Conservation (phyloP, 2,329 filamentous ascomycete genomes). For the Diaporthe amygdali region DNA sequence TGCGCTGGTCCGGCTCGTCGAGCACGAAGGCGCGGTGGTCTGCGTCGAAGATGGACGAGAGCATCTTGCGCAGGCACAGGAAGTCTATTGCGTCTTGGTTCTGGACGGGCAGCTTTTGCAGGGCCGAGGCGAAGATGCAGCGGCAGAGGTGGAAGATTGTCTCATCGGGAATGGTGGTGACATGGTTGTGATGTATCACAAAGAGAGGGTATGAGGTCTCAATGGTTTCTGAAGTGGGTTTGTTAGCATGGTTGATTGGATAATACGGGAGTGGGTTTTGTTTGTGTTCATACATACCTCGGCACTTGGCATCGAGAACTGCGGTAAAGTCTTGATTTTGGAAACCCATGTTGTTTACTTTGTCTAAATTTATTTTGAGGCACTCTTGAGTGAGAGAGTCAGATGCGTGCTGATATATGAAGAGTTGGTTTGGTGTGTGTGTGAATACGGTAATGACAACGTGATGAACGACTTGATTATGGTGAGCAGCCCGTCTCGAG, state of each 20-base stretch:
- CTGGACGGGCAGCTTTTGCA: constrained; percentile 31
- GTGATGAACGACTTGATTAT: not conserved
- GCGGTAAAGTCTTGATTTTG: not conserved
- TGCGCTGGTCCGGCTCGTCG: constrained; percentile 30
- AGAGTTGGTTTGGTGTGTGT: not conserved
- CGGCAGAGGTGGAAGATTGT: constrained; percentile 33
- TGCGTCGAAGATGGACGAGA: constrained; percentile 40
- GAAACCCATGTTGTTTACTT: constrained; percentile 8
- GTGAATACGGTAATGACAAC: not conserved
- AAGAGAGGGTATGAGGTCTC: constrained; percentile 35
- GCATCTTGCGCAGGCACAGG: constrained; percentile 31
- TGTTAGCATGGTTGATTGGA: not conserved
- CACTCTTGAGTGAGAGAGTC: not conserved
- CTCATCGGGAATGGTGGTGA: constrained; percentile 33
- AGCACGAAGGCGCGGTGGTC: constrained; percentile 38
- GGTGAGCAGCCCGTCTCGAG: not conserved
- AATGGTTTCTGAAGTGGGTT: constrained; percentile 33
- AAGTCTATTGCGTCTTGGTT: constrained; percentile 28
- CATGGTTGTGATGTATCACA: constrained; percentile 32
- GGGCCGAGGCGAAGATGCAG: constrained; percentile 30
- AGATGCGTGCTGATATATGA: not conserved
- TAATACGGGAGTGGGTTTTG: not conserved
- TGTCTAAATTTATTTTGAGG: not conserved
- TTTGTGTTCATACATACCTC: constrained; percentile 17
- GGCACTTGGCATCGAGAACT: constrained; percentile 24